Percentiles rank a stretch among this genome's conserved stretches.
Evolutionary conservation across 2,329 filamentous ascomycete species (phyloP).

Genomic region (Fusarium pseudoanthophilum): DNA sequence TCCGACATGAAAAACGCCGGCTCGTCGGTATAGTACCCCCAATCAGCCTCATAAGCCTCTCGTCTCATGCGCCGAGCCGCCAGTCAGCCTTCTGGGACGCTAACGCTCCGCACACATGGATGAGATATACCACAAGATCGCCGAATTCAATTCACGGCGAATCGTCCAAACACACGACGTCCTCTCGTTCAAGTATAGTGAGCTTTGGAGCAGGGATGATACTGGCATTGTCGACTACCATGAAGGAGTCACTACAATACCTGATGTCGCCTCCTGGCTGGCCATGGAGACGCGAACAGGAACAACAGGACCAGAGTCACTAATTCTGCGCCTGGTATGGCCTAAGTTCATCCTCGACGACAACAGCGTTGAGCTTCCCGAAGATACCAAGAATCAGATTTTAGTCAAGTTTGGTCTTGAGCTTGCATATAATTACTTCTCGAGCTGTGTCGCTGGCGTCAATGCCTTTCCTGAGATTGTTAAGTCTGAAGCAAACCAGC

Average conservation of each 20-base stretch:
- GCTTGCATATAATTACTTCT: conserved; percentile 49
- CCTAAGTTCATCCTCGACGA: conserved; percentile 37
- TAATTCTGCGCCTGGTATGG: conserved; percentile 49
- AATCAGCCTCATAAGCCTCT: conserved; percentile 1
- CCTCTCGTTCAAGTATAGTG: conserved; percentile 42
- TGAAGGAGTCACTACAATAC: conserved; percentile 12
- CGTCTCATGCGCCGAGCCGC: not conserved
- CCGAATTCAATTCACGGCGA: conserved; percentile 39
- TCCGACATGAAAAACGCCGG: not conserved
- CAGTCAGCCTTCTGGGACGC: not conserved
- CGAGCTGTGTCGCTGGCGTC: conserved; percentile 50
- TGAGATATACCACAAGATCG: conserved; percentile 48
- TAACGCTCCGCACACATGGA: conserved; percentile 41
- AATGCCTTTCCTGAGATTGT: conserved; percentile 38
- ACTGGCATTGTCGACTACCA: conserved; percentile 32
- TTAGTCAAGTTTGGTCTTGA: conserved; percentile 45
- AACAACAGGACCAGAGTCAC: conserved; percentile 25
- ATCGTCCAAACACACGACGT: conserved; percentile 26
- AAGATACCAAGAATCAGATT: conserved; percentile 30
- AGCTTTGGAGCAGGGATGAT: conserved; percentile 44
- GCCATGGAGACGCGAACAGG: conserved; percentile 26
- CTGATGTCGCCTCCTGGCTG: conserved; percentile 39
- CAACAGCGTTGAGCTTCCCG: conserved; percentile 42
- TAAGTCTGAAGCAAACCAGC: conserved; percentile 9
- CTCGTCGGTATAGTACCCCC: not conserved